These are phyloP conservation scores for Neurospora hispaniola DNA, from an alignment of 495 filamentous ascomycete genomes.

Conservation along the genomic window DNA sequence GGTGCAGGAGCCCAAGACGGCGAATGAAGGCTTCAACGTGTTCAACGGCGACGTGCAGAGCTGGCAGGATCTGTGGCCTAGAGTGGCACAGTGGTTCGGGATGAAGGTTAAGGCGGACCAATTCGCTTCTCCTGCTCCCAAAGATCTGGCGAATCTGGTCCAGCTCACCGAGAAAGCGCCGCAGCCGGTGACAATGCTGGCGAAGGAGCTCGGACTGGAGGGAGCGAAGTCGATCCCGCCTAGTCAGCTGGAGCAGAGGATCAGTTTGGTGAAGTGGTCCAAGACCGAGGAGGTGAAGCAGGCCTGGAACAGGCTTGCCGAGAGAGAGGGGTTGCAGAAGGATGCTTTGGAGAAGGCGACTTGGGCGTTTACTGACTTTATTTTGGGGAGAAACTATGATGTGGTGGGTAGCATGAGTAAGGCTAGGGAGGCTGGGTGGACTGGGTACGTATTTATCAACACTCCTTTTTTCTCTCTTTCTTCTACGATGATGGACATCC, in stretches of 20 bases:
- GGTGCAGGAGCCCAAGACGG: constrained; percentile 27
- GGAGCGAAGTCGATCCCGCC: constrained; percentile 13
- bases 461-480: neutral
- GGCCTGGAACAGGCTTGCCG: constrained; percentile 34
- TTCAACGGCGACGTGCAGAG: constrained; percentile 43
- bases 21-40: constrained; percentile 47
- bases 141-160: constrained; percentile 7
- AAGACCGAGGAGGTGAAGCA: constrained; percentile 39
- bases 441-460: constrained; percentile 14
- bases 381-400: constrained; percentile 40
- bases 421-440: constrained; percentile 42
- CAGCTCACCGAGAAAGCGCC: constrained; percentile 23
- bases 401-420: constrained; percentile 47
- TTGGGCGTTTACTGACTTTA: constrained; percentile 42
- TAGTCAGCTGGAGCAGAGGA: constrained; percentile 30
- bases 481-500: neutral
- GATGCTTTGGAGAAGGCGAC: constrained; percentile 45
- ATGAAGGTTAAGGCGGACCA: constrained; percentile 34
- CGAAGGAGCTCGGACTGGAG: constrained; percentile 29
- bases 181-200: constrained; percentile 31
- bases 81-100: constrained; percentile 34
- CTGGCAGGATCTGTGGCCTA: constrained; percentile 49
- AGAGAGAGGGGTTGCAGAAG: constrained; percentile 36
- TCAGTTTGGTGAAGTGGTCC: constrained; percentile 44
- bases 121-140: constrained; percentile 21